Conservation (phyloP, 2,329 filamentous ascomycete species). For the Aureobasidium sp. region DNA sequence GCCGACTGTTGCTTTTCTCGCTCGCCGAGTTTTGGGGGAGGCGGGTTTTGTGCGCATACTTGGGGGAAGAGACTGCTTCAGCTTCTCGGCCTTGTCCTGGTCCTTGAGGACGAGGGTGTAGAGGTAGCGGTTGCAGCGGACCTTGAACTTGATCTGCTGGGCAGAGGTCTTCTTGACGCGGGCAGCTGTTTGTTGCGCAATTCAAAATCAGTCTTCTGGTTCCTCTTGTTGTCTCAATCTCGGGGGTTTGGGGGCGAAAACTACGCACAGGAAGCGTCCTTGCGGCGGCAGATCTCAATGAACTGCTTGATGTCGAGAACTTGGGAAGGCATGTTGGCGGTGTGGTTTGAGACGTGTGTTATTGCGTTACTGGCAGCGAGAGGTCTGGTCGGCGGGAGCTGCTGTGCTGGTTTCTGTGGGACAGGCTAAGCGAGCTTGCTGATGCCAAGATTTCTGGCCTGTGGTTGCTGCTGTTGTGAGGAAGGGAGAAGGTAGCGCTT, state of each 20-base stretch:
- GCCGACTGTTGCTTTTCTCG: neutral
- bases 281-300: slow-evolving; percentile 99
- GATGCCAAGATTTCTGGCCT: neutral
- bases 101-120: slow-evolving; percentile 99
- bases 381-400: neutral
- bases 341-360: neutral
- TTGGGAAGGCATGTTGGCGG: slow-evolving; percentile 91
- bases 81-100: slow-evolving; percentile 98
- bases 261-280: slow-evolving; percentile 93
- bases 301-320: slow-evolving; percentile 99
- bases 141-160: slow-evolving; percentile 99
- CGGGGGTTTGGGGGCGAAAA: slow-evolving; percentile 27
- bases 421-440: neutral
- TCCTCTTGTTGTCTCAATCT: neutral
- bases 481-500: neutral
- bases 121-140: slow-evolving; percentile 91
- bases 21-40: neutral
- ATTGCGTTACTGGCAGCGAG: neutral
- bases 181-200: slow-evolving; percentile 30
- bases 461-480: neutral
- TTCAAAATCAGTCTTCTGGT: neutral
- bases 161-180: slow-evolving; percentile 76
- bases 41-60: slow-evolving; percentile 51
- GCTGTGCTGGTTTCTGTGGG: neutral
- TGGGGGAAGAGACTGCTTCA: slow-evolving; percentile 97